Percentiles rank a stretch among this genome's conserved stretches.
These are phyloP conservation scores for Epichloe hybrida DNA, from an alignment of 2,329 filamentous ascomycete species.

Conservation along the genomic window DNA sequence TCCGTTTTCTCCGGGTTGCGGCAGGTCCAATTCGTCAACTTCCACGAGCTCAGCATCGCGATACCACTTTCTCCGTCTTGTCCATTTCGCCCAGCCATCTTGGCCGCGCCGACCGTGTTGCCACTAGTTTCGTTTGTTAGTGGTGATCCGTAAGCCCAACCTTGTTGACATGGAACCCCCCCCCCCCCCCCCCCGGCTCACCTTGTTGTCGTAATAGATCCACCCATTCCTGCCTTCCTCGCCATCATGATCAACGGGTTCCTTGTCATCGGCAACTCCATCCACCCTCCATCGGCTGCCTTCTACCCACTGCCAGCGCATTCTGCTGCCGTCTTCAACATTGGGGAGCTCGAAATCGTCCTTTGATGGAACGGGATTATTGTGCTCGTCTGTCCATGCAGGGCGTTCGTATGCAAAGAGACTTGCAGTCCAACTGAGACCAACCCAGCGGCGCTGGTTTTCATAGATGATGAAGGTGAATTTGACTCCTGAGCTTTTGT, in stretches of 20 bases:
- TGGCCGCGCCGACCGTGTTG: slow-evolving; percentile 69
- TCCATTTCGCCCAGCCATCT: slow-evolving; percentile 93
- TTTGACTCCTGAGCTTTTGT: slow-evolving; percentile 62
- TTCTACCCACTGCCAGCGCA: slow-evolving; percentile 65
- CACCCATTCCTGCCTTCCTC: slow-evolving; percentile 61
- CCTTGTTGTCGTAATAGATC: slow-evolving; percentile 98
- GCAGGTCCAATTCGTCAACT: slow-evolving; percentile 25
- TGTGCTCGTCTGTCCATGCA: slow-evolving; percentile 92
- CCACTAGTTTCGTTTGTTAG: slow-evolving; percentile 46
- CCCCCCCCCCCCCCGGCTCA: slow-evolving; percentile 21
- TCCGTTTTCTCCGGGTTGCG: slow-evolving; percentile 26
- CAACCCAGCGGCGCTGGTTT: slow-evolving; percentile 91
- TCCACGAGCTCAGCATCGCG: slow-evolving; percentile 93
- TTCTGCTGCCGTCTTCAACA: slow-evolving; percentile 44
- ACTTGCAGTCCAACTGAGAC: slow-evolving; percentile 85
- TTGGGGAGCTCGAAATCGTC: slow-evolving; percentile 53
- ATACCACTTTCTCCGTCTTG: slow-evolving; percentile 86
- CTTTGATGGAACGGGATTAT: slow-evolving; percentile 64
- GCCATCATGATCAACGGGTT: slow-evolving; percentile 35
- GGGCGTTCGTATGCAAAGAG: slow-evolving; percentile 82
- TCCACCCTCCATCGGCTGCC: slow-evolving; percentile 80
- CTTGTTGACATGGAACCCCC: too few relatives aligned
- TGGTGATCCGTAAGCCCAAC: neutral
- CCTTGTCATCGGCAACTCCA: slow-evolving; percentile 43
- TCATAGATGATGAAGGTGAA: slow-evolving; percentile 97